phyloP scores from a whole-genome alignment of 805 yeast genomes.

The Metschnikowia proteae region DNA sequence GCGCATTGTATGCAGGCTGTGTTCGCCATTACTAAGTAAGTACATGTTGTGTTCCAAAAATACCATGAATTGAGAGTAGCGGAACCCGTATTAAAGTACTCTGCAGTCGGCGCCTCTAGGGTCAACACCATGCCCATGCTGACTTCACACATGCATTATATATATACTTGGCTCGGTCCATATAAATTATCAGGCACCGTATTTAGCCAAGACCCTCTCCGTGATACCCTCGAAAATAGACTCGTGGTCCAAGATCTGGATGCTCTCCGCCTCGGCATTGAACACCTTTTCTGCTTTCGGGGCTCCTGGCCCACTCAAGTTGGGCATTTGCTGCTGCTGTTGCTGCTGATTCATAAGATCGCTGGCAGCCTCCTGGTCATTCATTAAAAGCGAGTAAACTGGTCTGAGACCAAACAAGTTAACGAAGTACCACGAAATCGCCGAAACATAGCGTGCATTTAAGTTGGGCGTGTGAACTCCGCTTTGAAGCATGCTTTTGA shows the following conservation, averaged over 20 bases:
- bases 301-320: conserved; percentile 51
- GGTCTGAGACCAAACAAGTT: conserved; percentile 81
- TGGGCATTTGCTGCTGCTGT: conserved; percentile 36
- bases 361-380: conserved; percentile 45
- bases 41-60: no score
- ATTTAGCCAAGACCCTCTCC: conserved; percentile 11
- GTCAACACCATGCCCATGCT: background rate
- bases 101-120: no score
- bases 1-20: background rate
- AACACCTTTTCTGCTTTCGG: conserved; percentile 63
- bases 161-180: background rate
- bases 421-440: conserved; percentile 94
- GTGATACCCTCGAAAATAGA: conserved; percentile 54
- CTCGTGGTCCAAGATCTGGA: conserved; percentile 57
- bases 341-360: conserved; percentile 43
- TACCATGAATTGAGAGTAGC: no score
- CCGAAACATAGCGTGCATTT: conserved; percentile 87
- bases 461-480: conserved; percentile 82
- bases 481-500: conserved; percentile 87
- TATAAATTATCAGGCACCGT: background rate
- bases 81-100: no score
- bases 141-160: background rate
- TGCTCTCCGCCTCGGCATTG: conserved; percentile 66
- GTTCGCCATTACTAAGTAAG: background rate
- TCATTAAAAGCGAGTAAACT: conserved; percentile 66